Conservation (phyloP, 768 basidiomycete genomes). For the Gloeostereum incarnatum region DNA sequence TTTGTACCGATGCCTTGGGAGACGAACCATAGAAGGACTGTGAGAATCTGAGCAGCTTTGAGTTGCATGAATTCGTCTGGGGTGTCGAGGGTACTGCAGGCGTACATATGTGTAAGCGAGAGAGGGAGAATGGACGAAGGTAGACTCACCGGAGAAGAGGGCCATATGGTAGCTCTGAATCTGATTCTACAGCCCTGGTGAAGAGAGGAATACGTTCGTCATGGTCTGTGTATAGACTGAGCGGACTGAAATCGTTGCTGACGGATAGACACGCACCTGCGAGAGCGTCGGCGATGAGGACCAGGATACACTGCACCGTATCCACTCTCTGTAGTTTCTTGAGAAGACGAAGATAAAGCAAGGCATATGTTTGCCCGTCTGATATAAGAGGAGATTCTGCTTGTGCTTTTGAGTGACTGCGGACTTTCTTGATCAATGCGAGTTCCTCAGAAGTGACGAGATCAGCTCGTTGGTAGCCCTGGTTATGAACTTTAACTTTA, state of each 20-base stretch:
- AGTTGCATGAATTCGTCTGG: conserved; percentile 95
- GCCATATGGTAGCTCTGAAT: conserved; percentile 72
- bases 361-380: conserved; percentile 76
- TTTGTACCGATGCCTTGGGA: no score
- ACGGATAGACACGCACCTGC: conserved; percentile 38
- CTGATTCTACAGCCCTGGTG: conserved; percentile 46
- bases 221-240: conserved; percentile 44
- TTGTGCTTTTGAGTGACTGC: conserved; percentile 68
- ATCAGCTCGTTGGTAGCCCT: conserved; percentile 95
- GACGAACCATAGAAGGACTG: conserved; percentile 68
- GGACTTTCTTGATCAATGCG: conserved; percentile 80
- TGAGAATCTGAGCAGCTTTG: conserved; percentile 81
- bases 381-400: conserved; percentile 71
- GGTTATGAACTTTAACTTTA: conserved; percentile 9
- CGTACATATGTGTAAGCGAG: conserved; percentile 7
- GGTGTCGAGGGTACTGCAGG: conserved; percentile 61
- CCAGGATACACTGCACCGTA: conserved; percentile 81
- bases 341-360: conserved; percentile 84
- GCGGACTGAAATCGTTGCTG: neutral
- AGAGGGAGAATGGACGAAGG: neutral
- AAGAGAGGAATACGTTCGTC: conserved; percentile 82
- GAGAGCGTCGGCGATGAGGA: conserved; percentile 84
- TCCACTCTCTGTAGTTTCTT: conserved; percentile 78
- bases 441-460: conserved; percentile 86
- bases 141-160: conserved; percentile 80